A percentile compares a stretch with the other conserved stretches of the same genome.
These are phyloP conservation scores for Furculomyces boomerangus DNA, from an alignment of 371 early-diverging fungal genomes.

Conservation along the genomic window DNA sequence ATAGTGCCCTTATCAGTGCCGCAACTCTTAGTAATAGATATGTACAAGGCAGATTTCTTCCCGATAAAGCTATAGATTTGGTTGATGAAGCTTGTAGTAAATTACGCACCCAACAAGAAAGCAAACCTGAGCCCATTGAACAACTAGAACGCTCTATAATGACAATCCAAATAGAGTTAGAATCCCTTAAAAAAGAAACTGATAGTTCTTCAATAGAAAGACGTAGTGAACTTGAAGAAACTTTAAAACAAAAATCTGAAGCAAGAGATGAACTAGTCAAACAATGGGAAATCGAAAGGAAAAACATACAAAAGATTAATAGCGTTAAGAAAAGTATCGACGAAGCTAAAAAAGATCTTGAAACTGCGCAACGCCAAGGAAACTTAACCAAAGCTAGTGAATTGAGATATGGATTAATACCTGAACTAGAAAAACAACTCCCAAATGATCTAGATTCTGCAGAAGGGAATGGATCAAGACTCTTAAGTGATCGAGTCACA, in stretches of 20 bases:
- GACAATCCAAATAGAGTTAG: constrained; percentile 54
- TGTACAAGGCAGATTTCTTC: constrained; percentile 56
- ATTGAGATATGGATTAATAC: constrained; percentile 74
- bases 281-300: constrained; percentile 56
- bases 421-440: constrained; percentile 53
- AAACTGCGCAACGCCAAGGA: constrained; percentile 28
- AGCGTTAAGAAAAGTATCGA: constrained; percentile 47
- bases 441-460: constrained; percentile 27
- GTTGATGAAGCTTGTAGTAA: constrained; percentile 80
- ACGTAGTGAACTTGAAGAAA: constrained; percentile 38
- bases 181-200: constrained; percentile 53
- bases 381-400: constrained; percentile 59
- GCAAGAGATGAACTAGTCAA: constrained; percentile 37
- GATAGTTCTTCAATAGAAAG: constrained; percentile 51
- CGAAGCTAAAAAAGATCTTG: constrained; percentile 57
- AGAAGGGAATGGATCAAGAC: constrained; percentile 23
- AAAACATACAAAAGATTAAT: constrained; percentile 52
- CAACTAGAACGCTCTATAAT: constrained; percentile 52
- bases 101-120: constrained; percentile 60
- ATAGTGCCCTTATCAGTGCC: constrained; percentile 64
- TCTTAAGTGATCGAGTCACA: constrained; percentile 73
- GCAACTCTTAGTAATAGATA: constrained; percentile 62
- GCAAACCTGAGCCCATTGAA: constrained; percentile 61
- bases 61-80: constrained; percentile 76
- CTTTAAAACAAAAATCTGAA: constrained; percentile 39